These are phyloP conservation scores for Biscogniauxia mediterranea DNA, from an alignment of 2,329 filamentous ascomycete species.

Conservation along the genomic window DNA sequence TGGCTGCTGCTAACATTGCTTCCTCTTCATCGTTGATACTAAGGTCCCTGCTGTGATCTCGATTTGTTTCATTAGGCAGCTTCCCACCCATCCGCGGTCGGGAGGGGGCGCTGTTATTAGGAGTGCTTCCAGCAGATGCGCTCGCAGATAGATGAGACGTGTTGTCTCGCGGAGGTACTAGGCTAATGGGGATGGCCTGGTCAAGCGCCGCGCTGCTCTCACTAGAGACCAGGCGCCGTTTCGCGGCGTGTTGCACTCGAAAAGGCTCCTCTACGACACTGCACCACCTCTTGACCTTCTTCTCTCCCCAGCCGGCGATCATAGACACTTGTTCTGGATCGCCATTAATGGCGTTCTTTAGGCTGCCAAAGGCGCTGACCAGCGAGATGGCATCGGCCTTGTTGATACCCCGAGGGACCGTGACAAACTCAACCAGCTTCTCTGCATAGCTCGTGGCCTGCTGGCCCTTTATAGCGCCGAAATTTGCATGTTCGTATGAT, in stretches of 20 bases:
- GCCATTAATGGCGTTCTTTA: slow-evolving; percentile 84
- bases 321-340: slow-evolving; percentile 79
- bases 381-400: slow-evolving; percentile 91
- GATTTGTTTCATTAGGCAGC: slow-evolving; percentile 15
- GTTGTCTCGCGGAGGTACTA: slow-evolving; percentile 42
- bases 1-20: slow-evolving; percentile 47
- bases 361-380: slow-evolving; percentile 87
- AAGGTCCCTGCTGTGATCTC: slow-evolving; percentile 39
- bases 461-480: slow-evolving; percentile 79
- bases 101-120: slow-evolving; percentile 11
- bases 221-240: slow-evolving; percentile 32
- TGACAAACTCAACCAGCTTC: slow-evolving; percentile 88
- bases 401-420: slow-evolving; percentile 84
- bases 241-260: slow-evolving; percentile 69
- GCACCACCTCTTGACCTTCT: slow-evolving; percentile 88
- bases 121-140: slow-evolving; percentile 23
- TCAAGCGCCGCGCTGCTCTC: slow-evolving; percentile 32
- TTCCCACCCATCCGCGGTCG: slow-evolving; percentile 15
- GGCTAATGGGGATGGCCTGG: slow-evolving; percentile 40
- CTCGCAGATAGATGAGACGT: slow-evolving; percentile 33
- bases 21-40: slow-evolving; percentile 49
- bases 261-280: slow-evolving; percentile 83
- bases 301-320: slow-evolving; percentile 92
- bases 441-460: slow-evolving; percentile 83
- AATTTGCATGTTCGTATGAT: slow-evolving; percentile 80